Conservation (phyloP, 1,284 basidiomycete genomes). For the Ganoderma lingzhi region DNA sequence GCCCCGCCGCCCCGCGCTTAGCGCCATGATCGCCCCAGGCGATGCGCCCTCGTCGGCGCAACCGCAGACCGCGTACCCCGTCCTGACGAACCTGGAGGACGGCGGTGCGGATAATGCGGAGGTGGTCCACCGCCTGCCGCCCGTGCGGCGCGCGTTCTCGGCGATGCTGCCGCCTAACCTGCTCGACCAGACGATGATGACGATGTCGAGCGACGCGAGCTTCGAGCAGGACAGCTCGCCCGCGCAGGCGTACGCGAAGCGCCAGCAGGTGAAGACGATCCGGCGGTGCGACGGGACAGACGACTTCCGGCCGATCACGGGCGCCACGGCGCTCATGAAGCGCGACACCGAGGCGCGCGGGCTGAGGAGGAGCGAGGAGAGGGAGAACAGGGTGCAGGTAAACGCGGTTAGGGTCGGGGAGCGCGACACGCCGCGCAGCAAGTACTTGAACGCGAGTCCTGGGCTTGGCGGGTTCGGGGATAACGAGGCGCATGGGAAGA, state of each 20-base stretch:
- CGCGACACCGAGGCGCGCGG: conserved; percentile 52
- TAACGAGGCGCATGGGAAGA: conserved; percentile 91
- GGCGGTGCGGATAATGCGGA: conserved; percentile 26
- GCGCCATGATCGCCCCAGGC: conserved; percentile 63
- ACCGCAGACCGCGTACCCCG: conserved; percentile 46
- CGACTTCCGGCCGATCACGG: conserved; percentile 75
- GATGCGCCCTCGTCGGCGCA: conserved; percentile 41
- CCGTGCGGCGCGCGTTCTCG: conserved; percentile 76
- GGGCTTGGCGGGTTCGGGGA: conserved; percentile 79
- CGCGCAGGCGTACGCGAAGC: conserved; percentile 77
- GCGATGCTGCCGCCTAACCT: conserved; percentile 68
- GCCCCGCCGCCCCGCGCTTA: conserved; percentile 69
- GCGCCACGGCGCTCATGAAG: conserved; percentile 58
- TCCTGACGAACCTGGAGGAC: conserved; percentile 23
- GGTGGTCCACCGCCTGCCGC: conserved; percentile 45
- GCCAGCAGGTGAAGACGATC: conserved; percentile 77
- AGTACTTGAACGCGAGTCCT: conserved; percentile 49
- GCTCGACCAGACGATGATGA: conserved; percentile 55
- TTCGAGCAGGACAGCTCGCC: conserved; percentile 68
- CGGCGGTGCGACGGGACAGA: conserved; percentile 81
- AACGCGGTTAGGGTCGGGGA: conserved; percentile 22
- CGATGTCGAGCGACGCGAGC: conserved; percentile 64
- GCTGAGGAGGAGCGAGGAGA: conserved; percentile 29
- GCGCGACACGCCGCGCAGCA: conserved; percentile 43
- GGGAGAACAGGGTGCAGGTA: conserved; percentile 42